phyloP scores from a whole-genome alignment of 352 stramenopile species.

The Pythium coloratum region DNA sequence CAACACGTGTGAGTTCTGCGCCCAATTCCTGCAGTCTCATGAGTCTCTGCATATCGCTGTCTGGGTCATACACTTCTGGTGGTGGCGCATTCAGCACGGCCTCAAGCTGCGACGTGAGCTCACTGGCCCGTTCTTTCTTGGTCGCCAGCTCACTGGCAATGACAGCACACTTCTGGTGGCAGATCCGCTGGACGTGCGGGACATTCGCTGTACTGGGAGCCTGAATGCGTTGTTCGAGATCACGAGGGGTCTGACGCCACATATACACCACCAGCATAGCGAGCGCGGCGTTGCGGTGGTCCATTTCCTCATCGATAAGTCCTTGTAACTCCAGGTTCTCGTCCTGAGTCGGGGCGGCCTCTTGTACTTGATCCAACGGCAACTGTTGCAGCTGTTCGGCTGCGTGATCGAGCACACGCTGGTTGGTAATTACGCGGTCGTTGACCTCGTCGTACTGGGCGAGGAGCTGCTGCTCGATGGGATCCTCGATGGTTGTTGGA shows the following conservation, averaged over 20 bases:
- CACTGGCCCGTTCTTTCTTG: background rate
- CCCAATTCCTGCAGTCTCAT: background rate
- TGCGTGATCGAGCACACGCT: conserved; percentile 35
- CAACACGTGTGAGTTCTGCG: conserved; percentile 4
- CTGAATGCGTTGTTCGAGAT: background rate
- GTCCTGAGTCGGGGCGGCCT: conserved; percentile 32
- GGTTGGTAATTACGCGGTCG: conserved; percentile 25
- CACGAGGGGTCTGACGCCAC: conserved; percentile 10
- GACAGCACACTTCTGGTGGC: conserved; percentile 12
- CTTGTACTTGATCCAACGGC: conserved; percentile 28
- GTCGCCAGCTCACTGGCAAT: background rate
- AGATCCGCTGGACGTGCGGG: conserved; percentile 3
- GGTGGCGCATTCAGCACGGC: conserved; percentile 1
- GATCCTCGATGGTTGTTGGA: conserved; percentile 18
- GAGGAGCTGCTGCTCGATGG: conserved; percentile 20
- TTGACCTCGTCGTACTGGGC: conserved; percentile 24
- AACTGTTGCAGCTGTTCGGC: conserved; percentile 27
- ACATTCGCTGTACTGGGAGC: background rate
- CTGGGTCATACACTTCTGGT: background rate
- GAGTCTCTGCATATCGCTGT: background rate
- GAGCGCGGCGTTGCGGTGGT: conserved; percentile 37
- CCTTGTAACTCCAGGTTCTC: conserved; percentile 43
- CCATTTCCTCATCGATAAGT: conserved; percentile 38
- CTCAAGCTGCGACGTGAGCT: conserved; percentile 4
- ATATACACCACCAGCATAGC: conserved; percentile 40